Evolutionary conservation across 805 yeast genomes (phyloP), one percentile per base, ranked within the genome.

Genomic region (Clavispora phyllophila): DNA sequence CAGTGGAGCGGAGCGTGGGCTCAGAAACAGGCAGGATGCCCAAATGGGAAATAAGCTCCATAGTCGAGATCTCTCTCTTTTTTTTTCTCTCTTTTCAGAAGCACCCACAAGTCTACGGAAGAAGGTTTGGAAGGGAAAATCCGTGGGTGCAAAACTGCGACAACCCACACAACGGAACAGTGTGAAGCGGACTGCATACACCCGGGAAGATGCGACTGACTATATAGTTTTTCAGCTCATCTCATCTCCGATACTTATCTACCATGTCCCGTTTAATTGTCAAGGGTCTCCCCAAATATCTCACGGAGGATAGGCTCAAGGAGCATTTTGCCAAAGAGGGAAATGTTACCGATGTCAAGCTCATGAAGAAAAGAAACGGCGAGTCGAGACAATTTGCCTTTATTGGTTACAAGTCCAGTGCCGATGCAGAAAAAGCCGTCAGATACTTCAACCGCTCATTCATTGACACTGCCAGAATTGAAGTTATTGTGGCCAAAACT

Each of bases 341-440:
- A 9, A 70, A 73, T 39, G 87, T 90, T 23, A 87, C 97, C 0
- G 99, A 93, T 74, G 90, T 87, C 29, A 88, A 86, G 62, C 71
- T 93, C 28, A 77, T 89, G 76, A 83, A 78, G 54, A 87, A 84
- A 50, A 73, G 84, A 52, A 79, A 78, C 51, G 99, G 99, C 20
- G 84, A 83, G 55, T 85, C 96, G 9, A 79, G 99, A 63, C 73
- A 95, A 53, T 93, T 93, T 71, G 98, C 96, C 6, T 93, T 93
- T 55, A 71, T 93, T 40, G 99, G 99, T 1, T 93, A 77, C 62
- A 82, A 80, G 54, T 71, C 80, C n/a, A 70, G 65, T 15, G 73
- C 66, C 10, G 96, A 86, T 55, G 98, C 99, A 1, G 78, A 73
- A 39, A 75, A 71, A 36, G 96, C 96, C 0, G 91, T 82, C 6